These are phyloP conservation scores for Halteria grandinella DNA, from an alignment of 73 alveolate genomes.

Conservation along the genomic window DNA sequence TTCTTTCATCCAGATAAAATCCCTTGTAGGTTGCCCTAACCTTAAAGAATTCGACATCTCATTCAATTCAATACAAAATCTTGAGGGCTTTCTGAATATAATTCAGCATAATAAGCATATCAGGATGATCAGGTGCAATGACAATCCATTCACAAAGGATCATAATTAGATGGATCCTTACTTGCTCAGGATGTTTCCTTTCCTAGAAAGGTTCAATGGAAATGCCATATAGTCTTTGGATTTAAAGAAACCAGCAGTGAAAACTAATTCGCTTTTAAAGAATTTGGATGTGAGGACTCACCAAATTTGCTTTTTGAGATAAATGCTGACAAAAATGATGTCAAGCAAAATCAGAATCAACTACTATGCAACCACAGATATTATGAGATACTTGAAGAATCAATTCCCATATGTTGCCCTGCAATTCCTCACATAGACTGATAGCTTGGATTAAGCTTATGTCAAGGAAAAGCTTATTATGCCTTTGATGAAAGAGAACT, in stretches of 20 bases:
- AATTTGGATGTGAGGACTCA: neutral
- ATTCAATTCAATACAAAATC: conserved; percentile 11
- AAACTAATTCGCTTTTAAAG: neutral
- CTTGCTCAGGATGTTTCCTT: neutral
- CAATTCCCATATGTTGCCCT: conserved; percentile 4
- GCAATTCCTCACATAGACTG: neutral
- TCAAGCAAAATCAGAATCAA: conserved; percentile 24
- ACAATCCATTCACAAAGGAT: conserved; percentile 11
- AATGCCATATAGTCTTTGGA: neutral
- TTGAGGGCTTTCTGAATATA: conserved; percentile 4
- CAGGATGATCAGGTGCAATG: conserved; percentile 21
- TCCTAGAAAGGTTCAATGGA: conserved; percentile 43
- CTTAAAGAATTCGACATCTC: conserved; percentile 24
- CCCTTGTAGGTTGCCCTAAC: conserved; percentile 11
- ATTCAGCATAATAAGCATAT: neutral
- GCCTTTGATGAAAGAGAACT: too few species aligned
- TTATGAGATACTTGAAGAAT: conserved; percentile 7
- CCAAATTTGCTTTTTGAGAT: neutral
- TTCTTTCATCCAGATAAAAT: conserved; percentile 6
- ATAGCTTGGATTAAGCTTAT: too few species aligned
- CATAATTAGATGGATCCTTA: neutral
- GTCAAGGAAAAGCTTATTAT: neutral
- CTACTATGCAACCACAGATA: conserved; percentile 16
- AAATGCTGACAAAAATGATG: conserved; percentile 13
- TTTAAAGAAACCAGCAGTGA: neutral